Conservation (phyloP, 2,329 filamentous ascomycete species). For the Coniella lustricola region DNA sequence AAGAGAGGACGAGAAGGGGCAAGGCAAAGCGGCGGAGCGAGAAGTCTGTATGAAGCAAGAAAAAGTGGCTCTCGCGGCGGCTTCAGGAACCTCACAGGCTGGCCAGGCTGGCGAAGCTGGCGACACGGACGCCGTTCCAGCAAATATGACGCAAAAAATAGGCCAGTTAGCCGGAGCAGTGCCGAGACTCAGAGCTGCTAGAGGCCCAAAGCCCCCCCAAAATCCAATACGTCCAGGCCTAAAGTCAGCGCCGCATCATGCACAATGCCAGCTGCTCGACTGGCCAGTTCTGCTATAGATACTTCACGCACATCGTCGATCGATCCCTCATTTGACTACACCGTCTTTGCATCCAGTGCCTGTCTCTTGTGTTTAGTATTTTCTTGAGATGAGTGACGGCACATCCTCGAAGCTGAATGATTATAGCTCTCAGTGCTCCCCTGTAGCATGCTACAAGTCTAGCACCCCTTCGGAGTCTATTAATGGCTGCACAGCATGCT, state of each 20-base stretch:
- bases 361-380: too few relatives aligned
- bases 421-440: too few relatives aligned
- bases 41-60: slow-evolving; percentile 1
- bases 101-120: background rate
- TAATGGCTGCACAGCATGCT: too few relatives aligned
- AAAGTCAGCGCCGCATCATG: background rate
- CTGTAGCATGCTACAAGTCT: too few relatives aligned
- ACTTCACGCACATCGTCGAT: too few relatives aligned
- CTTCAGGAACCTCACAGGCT: background rate
- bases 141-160: slow-evolving; percentile 8
- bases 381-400: too few relatives aligned
- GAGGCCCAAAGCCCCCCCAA: too few relatives aligned
- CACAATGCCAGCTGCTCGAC: background rate
- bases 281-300: background rate
- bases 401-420: too few relatives aligned
- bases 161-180: background rate
- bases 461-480: too few relatives aligned
- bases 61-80: slow-evolving; percentile 6
- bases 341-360: too few relatives aligned
- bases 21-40: background rate
- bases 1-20: background rate
- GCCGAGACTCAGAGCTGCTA: background rate
- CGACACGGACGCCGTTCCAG: background rate
- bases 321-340: too few relatives aligned
- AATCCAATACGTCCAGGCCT: background rate